phyloP scores from a whole-genome alignment of 1,284 basidiomycete species.

The Amylostereum chailletii region DNA sequence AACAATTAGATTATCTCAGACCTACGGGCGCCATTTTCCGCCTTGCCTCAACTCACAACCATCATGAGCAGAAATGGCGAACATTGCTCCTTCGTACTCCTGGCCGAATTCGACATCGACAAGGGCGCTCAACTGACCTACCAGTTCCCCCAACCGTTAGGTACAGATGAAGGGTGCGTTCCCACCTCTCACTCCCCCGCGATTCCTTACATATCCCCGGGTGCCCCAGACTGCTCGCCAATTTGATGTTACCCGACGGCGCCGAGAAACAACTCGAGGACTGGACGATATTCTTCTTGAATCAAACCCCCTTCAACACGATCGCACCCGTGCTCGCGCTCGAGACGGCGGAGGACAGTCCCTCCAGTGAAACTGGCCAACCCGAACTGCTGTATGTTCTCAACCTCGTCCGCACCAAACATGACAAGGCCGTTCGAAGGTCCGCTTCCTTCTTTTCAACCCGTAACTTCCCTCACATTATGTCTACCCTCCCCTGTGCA shows the following conservation, averaged over 20 bases:
- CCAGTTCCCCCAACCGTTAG: constrained; percentile 88
- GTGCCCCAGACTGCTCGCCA: constrained; percentile 75
- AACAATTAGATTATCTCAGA: not conserved
- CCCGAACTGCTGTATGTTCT: constrained; percentile 83
- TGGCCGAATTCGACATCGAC: constrained; percentile 95
- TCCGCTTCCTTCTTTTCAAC: constrained; percentile 27
- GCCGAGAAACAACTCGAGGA: constrained; percentile 92
- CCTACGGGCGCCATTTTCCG: not conserved
- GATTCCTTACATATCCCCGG: not conserved
- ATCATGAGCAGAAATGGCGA: constrained; percentile 36
- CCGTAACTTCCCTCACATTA: too few relatives aligned
- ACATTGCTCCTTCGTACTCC: constrained; percentile 85
- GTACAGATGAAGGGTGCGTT: constrained; percentile 83
- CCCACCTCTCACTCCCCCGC: not conserved
- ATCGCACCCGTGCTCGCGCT: constrained; percentile 77
- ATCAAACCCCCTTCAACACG: constrained; percentile 82
- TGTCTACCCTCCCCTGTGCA: constrained; percentile 21
- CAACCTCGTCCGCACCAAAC: constrained; percentile 93
- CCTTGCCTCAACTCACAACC: not conserved
- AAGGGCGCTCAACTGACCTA: constrained; percentile 86
- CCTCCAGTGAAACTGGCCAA: constrained; percentile 25
- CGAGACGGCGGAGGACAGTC: constrained; percentile 46
- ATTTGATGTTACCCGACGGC: constrained; percentile 97
- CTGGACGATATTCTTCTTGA: constrained; percentile 98
- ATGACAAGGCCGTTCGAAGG: constrained; percentile 82